phyloP scores from a whole-genome alignment of 495 filamentous ascomycete species.

The Amniculicola lignicola region DNA sequence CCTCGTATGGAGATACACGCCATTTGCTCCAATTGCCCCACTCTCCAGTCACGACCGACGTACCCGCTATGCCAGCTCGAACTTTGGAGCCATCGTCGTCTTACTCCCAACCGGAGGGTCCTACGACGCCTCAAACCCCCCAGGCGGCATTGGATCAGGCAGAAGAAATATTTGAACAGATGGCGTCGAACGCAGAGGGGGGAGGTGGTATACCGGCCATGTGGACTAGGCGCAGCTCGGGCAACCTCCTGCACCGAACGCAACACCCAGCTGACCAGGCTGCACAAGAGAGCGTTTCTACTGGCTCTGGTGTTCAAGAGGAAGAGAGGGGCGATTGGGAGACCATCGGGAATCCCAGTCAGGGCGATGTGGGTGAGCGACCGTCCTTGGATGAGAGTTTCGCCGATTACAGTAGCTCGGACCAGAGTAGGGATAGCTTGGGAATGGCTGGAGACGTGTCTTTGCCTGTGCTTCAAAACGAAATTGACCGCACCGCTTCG shows the following conservation, averaged over 20 bases:
- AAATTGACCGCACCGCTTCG: neutral
- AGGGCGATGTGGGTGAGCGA: neutral
- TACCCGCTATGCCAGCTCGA: neutral
- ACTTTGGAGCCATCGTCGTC: conserved; percentile 24
- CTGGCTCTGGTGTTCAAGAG: neutral
- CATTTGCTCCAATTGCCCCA: conserved; percentile 26
- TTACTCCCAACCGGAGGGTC: conserved; percentile 18
- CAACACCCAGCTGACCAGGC: neutral
- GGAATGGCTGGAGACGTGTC: neutral
- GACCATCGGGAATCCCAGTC: conserved; percentile 29
- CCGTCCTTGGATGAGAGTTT: conserved; percentile 12
- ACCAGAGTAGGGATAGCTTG: conserved; percentile 1
- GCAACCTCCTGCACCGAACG: conserved; percentile 15
- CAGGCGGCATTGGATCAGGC: conserved; percentile 25
- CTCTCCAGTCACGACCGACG: neutral
- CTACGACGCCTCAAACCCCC: conserved; percentile 4
- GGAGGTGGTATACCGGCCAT: conserved; percentile 21
- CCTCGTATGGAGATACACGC: conserved; percentile 39
- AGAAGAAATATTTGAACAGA: conserved; percentile 21
- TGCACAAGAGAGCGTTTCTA: neutral
- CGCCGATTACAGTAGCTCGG: conserved; percentile 21
- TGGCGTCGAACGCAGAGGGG: neutral
- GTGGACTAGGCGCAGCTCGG: conserved; percentile 21
- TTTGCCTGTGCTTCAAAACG: neutral
- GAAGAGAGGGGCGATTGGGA: conserved; percentile 36